Base-by-base conservation (phyloP, 257 asterid species). In the Rauvolfia tetraphylla region DNA sequence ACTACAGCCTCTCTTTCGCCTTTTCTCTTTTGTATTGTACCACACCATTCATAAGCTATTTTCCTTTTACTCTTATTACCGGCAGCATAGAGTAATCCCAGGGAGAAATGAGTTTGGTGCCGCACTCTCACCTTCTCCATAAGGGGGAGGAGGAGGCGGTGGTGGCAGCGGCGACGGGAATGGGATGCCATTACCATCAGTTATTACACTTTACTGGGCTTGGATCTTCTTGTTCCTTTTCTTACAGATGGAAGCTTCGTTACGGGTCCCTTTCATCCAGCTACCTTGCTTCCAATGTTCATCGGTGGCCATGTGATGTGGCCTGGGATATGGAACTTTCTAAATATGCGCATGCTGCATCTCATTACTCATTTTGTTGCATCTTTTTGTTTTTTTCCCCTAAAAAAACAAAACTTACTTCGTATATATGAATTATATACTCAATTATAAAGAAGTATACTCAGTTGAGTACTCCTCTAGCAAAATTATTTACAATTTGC, bases 221-320 rank as follows among this genome's bases (percentile, higher is more conserved):
- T 9, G 73, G n/a, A n/a, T n/a, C n/a, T 14, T 57, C 20, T 68
- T 33, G 14, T 48, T 8, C 18, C 51, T 65, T 22, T 63, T 34
- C 27, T 13, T 12, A 20, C 42, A 20, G 48, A 72, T 18, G 23
- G 67, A 81, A 58, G 81, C 77, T 81, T 85, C 67, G 91, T 84
- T 87, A 74, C 82, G 44, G 70, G 95, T 91, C 95, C 71, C 80
- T 88, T 81, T 91, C 93, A 33, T 73, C 83, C 90, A 87, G 83
- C 92, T 86, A 76, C 70, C 39, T 79, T 48, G 27, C 36, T 15
- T 61, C 27, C 72, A 14, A 20, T 12, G n/a, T 13, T 58, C 12
- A 38, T 53, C 25, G 69, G 70, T 39, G 77, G 7, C 22, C 36
- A 14, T 39, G 58, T 54, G 46, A 68, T 68, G 27, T 17, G 42